Base-by-base conservation (phyloP, 768 basidiomycete species). In the Filobasidium floriforme region DNA sequence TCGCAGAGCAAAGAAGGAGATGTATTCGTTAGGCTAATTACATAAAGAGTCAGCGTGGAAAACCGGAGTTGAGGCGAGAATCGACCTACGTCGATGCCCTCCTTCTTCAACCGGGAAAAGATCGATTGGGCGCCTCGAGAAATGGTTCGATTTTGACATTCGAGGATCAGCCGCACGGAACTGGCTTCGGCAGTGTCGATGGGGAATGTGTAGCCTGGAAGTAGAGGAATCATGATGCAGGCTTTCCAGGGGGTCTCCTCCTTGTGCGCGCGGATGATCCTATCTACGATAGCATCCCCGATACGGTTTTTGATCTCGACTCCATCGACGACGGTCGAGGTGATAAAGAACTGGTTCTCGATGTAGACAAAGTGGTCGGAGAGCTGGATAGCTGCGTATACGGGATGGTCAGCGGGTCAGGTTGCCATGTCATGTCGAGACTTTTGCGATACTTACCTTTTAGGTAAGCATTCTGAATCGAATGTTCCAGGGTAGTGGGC, bases 331-430 rank as follows among this genome's bases (percentile, higher is more conserved):
- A 85, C 81, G 1, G 94, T 97, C 1, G 79, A 80, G 1, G 81
- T 79, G 71, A 81, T 79, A 76, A 82, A 82, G 78, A 81, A 82
- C 69, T 82, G 80, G 70, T 81, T 81, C 76, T 97, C 94, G 69
- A 99, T 96, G 80, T 99, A 99, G 41, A 99, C 89, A 75, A 98
- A 99, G 74, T 96, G 92, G 71, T 97, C 92, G 28, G 92, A 93
- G 73, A 89, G 81, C 73, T 93, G 87, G 62, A 96, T 96, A 11
- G 91, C 91, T 92, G 68, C 60, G 18, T 1, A 24, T 11, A 19
- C 32, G 32, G 9, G 32, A n/a, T 37, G 3, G 9, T 37, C 9
- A 37, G 32, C 40, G 44, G 15, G 28, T 24, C 44, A 10, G 19
- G n/a, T 41, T 43, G n/a, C 26, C 1, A 52, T 15, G 11, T 41